These are phyloP conservation scores for Geotrichum candidum DNA, from an alignment of 1,139 yeast genomes.

Conservation along the genomic window DNA sequence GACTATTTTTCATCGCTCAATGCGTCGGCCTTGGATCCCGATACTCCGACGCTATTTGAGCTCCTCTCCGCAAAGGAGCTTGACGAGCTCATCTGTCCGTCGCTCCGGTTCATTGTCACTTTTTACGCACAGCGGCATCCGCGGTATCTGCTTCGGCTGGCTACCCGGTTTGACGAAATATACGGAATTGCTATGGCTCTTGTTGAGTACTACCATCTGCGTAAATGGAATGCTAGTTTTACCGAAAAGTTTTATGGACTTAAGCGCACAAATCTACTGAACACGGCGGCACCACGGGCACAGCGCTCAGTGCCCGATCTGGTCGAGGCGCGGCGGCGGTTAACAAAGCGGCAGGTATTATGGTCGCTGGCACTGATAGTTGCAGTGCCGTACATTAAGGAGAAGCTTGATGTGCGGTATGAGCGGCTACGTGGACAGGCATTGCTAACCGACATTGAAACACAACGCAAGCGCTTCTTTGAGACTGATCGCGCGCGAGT, in stretches of 20 bases:
- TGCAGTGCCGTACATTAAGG: slow-evolving; percentile 61
- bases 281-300: slow-evolving; percentile 29
- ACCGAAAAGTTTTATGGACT: slow-evolving; percentile 91
- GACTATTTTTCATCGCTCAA: slow-evolving; percentile 78
- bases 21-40: slow-evolving; percentile 67
- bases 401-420: slow-evolving; percentile 60
- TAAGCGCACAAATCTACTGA: slow-evolving; percentile 48
- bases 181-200: slow-evolving; percentile 55
- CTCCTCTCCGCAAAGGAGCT: slow-evolving; percentile 75
- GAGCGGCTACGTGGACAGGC: slow-evolving; percentile 59
- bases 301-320: slow-evolving; percentile 39
- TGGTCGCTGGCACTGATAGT: slow-evolving; percentile 59
- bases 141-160: slow-evolving; percentile 52
- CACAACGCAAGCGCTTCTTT: slow-evolving; percentile 30
- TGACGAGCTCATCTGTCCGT: slow-evolving; percentile 72
- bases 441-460: slow-evolving; percentile 45
- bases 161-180: slow-evolving; percentile 72
- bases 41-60: slow-evolving; percentile 77
- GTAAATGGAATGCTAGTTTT: slow-evolving; percentile 76
- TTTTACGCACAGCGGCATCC: slow-evolving; percentile 82
- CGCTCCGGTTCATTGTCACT: slow-evolving; percentile 71
- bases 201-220: slow-evolving; percentile 70
- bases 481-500: slow-evolving; percentile 22
- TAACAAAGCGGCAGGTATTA: slow-evolving; percentile 50
- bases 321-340: slow-evolving; percentile 50